Evolutionary conservation across 1,284 basidiomycete species (phyloP), one percentile per base, ranked within the genome.

Genomic region (Pyrrhoderma lamaoense): DNA sequence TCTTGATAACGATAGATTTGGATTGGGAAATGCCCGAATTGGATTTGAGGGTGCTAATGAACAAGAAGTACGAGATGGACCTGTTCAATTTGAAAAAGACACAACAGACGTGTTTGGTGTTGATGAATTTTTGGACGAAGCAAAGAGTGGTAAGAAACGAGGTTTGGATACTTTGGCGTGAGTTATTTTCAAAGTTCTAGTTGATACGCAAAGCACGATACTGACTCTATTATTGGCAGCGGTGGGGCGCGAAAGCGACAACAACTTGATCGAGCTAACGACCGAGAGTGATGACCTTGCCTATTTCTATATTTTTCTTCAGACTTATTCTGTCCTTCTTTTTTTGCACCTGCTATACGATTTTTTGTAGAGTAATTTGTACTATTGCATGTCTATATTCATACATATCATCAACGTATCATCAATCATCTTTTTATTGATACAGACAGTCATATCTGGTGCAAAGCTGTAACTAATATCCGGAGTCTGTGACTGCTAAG

Each of bases 21-120:
- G 85, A 16, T 73, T 99, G 23, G 96, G 93, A n/a, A 81, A 82
- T 54, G 83, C 90, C 8, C 75, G 77, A 51, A 73, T 86, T 61
- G 93, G 92, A 9, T 99, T 99, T 62, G 89, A 94, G 65, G 93
- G 93, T 42, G 83, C 88, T 3, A 74, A 74, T 48, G 85, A 90
- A 36, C 88, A 91, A 64, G 89, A 91, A 63, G 74, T 87, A 34
- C 72, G 86, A 55, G 86, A 91, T 58, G 92, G 96, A 0, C 96
- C 96, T n/a, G 96, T 99, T 27, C 93, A 97, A 65, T 99, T 99
- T 63, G 96, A 99, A 73, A 97, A 97, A 73, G 96, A 99, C 63
- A 83, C 86, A 1, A 35, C 48, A 7, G 96, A 99, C 75, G 93
- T 97, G n/a, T 99, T 99, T 65, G 94, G 95, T 58, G 79, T 99